These are phyloP conservation scores for Davidsoniella eucalypti DNA, from an alignment of 2,329 filamentous ascomycete genomes.

Conservation along the genomic window DNA sequence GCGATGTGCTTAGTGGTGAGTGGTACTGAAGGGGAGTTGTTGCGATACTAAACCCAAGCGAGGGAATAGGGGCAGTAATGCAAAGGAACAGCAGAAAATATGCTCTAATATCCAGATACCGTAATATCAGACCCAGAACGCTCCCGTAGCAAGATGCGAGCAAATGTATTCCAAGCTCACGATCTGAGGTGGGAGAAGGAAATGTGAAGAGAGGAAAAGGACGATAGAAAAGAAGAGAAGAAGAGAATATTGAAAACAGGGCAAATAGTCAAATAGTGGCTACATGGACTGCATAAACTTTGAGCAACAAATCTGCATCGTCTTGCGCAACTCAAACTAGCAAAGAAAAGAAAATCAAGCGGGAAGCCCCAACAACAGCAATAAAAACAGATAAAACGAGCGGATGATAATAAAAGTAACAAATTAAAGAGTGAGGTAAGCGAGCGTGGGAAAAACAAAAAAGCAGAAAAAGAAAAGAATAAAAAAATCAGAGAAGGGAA, in stretches of 20 bases:
- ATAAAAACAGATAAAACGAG: background rate
- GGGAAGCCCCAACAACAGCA: background rate
- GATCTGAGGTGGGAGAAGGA: background rate
- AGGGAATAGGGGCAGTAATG: background rate
- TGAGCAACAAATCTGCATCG: too few relatives aligned
- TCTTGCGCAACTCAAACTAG: background rate
- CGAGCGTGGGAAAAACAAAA: too few relatives aligned
- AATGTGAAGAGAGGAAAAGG: constrained; percentile 4
- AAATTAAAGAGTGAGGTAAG: background rate
- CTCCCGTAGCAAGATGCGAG: too few relatives aligned
- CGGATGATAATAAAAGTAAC: background rate
- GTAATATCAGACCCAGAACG: background rate
- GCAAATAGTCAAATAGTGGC: constrained; percentile 17
- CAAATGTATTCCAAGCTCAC: too few relatives aligned
- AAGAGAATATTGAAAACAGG: constrained; percentile 17
- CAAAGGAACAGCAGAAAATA: background rate
- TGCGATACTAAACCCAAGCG: background rate
- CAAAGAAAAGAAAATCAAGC: background rate
- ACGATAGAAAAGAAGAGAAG: constrained; percentile 22
- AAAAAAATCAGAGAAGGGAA: constrained; percentile 1
- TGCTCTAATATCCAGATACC: too few relatives aligned
- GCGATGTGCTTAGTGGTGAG: too few relatives aligned
- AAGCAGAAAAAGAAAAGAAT: background rate
- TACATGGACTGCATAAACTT: constrained; percentile 15
- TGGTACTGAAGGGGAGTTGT: too few relatives aligned